Percentiles rank a stretch among this genome's conserved stretches.
phyloP scores from a whole-genome alignment of 495 filamentous ascomycete genomes.

The Aspergillus carlsbadensis region DNA sequence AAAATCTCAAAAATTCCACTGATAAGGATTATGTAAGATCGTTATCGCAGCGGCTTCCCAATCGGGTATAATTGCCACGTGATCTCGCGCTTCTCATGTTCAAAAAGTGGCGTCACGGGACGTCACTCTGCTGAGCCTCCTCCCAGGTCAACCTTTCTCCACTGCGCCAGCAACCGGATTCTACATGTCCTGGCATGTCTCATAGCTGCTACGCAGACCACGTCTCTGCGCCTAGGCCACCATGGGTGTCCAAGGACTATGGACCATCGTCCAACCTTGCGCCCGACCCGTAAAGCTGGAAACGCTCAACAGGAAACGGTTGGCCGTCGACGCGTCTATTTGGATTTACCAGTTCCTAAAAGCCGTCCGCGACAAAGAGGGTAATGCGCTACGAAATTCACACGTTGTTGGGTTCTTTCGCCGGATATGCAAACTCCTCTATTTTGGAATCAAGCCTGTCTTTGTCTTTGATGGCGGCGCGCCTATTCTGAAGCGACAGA shows the following conservation, averaged over 20 bases:
- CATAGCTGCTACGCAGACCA: background rate
- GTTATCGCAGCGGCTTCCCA: constrained; percentile 19
- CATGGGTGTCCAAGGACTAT: constrained; percentile 98
- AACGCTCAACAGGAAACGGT: constrained; percentile 89
- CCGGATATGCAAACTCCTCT: constrained; percentile 93
- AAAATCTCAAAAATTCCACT: constrained; percentile 17
- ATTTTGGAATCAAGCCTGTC: constrained; percentile 93
- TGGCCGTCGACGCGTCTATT: constrained; percentile 96
- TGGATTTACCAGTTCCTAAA: constrained; percentile 99
- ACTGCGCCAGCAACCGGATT: background rate
- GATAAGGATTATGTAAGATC: constrained; percentile 23
- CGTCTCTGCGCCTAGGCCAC: constrained; percentile 17
- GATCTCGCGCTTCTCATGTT: constrained; percentile 23
- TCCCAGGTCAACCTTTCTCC: background rate
- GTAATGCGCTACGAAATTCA: constrained; percentile 91
- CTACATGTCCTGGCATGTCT: constrained; percentile 4
- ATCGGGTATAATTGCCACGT: constrained; percentile 19
- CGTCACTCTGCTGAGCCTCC: too few species aligned
- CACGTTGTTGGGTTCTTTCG: constrained; percentile 98
- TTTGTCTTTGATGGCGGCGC: constrained; percentile 98
- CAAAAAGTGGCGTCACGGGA: constrained; percentile 14
- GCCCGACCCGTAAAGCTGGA: constrained; percentile 85
- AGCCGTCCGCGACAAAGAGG: constrained; percentile 96
- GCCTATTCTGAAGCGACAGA: constrained; percentile 86
- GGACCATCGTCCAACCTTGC: constrained; percentile 90